phyloP scores from a whole-genome alignment of 2,329 filamentous ascomycete genomes.

The Triangularia setosa region DNA sequence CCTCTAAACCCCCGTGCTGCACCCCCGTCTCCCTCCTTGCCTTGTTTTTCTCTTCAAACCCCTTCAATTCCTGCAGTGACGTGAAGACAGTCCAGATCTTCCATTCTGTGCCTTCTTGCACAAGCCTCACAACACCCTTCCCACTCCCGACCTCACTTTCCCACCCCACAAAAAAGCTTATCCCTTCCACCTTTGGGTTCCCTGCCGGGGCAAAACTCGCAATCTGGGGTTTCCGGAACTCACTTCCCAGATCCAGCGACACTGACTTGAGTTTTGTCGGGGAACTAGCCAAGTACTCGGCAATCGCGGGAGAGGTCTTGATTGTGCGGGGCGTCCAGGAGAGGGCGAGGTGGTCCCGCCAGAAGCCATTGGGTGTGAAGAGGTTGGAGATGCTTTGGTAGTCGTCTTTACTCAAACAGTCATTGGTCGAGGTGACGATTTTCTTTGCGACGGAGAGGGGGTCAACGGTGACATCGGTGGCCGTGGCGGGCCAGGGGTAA shows the following conservation, averaged over 20 bases:
- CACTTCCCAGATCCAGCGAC: conserved; percentile 35
- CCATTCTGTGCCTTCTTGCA: conserved; percentile 39
- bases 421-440: conserved; percentile 38
- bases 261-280: neutral
- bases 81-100: conserved; percentile 57
- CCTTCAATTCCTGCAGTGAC: conserved; percentile 41
- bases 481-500: conserved; percentile 39
- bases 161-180: conserved; percentile 49
- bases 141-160: conserved; percentile 45
- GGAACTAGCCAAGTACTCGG: conserved; percentile 29
- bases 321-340: conserved; percentile 54
- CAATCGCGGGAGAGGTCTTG: conserved; percentile 42
- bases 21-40: conserved; percentile 44
- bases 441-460: conserved; percentile 35
- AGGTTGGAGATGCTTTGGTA: conserved; percentile 35
- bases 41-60: conserved; percentile 40
- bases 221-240: conserved; percentile 38
- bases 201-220: conserved; percentile 41
- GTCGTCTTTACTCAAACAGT: conserved; percentile 33
- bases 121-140: conserved; percentile 46
- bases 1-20: conserved; percentile 42
- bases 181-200: conserved; percentile 37
- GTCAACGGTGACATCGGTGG: conserved; percentile 32
- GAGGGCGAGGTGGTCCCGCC: conserved; percentile 55
- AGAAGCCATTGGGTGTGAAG: conserved; percentile 44